Evolutionary conservation across 2,329 filamentous ascomycete genomes (phyloP).

Genomic region (Ophiostoma montium): DNA sequence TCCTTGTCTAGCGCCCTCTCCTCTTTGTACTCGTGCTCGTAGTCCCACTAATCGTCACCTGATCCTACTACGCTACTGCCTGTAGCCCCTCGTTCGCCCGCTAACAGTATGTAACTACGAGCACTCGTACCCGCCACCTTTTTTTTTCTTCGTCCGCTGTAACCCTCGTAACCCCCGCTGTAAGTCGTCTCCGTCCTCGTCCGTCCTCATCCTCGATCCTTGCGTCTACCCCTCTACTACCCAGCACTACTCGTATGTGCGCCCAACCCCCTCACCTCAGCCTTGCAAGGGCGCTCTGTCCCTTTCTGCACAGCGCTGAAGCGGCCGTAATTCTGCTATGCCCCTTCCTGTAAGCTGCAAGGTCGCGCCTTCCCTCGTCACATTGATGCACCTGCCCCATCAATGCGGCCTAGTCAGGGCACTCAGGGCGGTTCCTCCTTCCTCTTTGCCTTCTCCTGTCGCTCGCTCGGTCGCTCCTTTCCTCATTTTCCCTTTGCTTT

Average conservation of each 20-base stretch:
- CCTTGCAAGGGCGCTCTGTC: background rate
- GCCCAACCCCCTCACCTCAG: background rate
- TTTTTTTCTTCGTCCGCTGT: too few species aligned
- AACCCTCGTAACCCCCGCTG: too few species aligned
- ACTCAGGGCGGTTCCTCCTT: background rate
- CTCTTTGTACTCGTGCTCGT: background rate
- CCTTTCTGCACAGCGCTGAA: background rate
- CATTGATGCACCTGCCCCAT: slow-evolving; percentile 1
- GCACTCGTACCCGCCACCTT: too few species aligned
- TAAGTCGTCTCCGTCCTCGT: too few species aligned
- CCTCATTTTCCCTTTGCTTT: too few species aligned
- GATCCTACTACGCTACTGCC: too few species aligned
- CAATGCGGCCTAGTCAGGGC: slow-evolving; percentile 1
- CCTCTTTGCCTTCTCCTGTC: background rate
- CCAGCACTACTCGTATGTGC: too few species aligned
- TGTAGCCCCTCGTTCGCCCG: too few species aligned
- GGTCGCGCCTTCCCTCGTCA: background rate
- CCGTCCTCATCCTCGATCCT: too few species aligned
- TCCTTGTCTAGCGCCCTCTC: background rate
- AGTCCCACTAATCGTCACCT: too few species aligned
- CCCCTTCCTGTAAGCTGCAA: background rate
- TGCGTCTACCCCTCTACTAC: background rate
- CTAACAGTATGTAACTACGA: too few species aligned
- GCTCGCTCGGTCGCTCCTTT: too few species aligned
- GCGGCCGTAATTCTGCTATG: background rate